phyloP scores from a whole-genome alignment of 768 basidiomycete genomes.

The Chlorophyllum brunneum region DNA sequence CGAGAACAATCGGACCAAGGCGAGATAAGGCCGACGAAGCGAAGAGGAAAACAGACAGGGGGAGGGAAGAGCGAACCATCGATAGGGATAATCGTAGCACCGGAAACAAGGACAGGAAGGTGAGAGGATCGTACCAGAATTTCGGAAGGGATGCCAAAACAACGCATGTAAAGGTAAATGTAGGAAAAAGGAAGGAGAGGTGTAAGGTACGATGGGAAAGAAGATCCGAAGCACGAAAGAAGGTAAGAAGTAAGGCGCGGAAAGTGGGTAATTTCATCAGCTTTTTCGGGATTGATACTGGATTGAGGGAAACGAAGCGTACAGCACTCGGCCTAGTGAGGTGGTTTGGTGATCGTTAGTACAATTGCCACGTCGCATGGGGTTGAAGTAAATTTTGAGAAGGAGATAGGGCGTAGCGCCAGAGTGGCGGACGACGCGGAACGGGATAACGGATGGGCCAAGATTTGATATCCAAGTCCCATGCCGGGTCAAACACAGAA shows the following conservation, averaged over 20 bases:
- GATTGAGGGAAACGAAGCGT: slow-evolving; percentile 14
- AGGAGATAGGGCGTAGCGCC: slow-evolving; percentile 19
- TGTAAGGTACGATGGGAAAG: background rate
- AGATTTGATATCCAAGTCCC: background rate
- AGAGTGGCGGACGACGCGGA: background rate
- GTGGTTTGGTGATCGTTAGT: background rate
- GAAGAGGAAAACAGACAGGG: background rate
- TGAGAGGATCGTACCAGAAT: too few relatives aligned
- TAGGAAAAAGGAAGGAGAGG: background rate
- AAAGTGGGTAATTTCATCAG: slow-evolving; percentile 1
- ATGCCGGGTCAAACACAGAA: background rate
- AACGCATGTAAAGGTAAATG: background rate
- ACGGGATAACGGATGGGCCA: background rate
- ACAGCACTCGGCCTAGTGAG: slow-evolving; percentile 28
- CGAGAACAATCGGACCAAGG: background rate
- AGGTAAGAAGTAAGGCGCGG: background rate
- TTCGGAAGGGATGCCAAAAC: background rate
- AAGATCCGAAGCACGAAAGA: background rate
- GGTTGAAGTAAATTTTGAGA: background rate
- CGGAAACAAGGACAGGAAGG: background rate
- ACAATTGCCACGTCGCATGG: background rate
- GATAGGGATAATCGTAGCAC: background rate
- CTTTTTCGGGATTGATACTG: slow-evolving; percentile 2
- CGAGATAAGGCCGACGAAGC: background rate
- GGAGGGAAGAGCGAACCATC: background rate